A percentile compares a stretch with the other conserved stretches of the same genome.
These are phyloP conservation scores for Fraxinus floribunda DNA, from an alignment of 305 asterid species.

Conservation along the genomic window DNA sequence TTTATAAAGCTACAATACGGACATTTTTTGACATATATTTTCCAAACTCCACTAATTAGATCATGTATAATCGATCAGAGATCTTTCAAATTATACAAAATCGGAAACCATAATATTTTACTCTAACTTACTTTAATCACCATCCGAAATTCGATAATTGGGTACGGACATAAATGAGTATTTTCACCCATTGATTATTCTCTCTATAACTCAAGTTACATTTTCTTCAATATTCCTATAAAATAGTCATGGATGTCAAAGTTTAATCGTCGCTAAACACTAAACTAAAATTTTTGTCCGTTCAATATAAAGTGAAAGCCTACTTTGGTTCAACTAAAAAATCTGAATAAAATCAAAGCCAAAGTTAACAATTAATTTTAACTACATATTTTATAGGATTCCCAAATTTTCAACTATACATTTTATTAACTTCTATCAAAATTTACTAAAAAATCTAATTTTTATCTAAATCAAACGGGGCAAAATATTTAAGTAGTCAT, in stretches of 20 bases:
- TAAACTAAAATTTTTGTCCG: neutral
- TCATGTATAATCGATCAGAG: too few species aligned
- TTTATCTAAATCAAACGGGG: neutral
- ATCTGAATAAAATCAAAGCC: too few species aligned
- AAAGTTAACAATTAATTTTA: too few species aligned
- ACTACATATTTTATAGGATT: too few species aligned
- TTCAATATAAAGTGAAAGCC: neutral
- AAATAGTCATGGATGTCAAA: too few species aligned
- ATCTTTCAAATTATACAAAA: too few species aligned
- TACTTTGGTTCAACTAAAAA: neutral
- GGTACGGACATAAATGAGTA: neutral
- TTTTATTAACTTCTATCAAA: too few species aligned
- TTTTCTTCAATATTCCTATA: neutral
- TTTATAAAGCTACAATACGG: too few species aligned
- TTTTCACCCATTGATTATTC: neutral
- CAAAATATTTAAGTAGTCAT: neutral
- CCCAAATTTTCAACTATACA: too few species aligned
- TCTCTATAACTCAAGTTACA: neutral
- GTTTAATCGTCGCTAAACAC: neutral
- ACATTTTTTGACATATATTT: too few species aligned
- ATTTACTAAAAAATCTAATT: too few species aligned
- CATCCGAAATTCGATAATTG: neutral
- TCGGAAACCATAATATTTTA: neutral
- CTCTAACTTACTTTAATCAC: neutral
- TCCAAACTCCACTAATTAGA: too few species aligned